These are phyloP conservation scores for Macrolepiota fuliginosa DNA, from an alignment of 768 basidiomycete genomes.

Conservation along the genomic window DNA sequence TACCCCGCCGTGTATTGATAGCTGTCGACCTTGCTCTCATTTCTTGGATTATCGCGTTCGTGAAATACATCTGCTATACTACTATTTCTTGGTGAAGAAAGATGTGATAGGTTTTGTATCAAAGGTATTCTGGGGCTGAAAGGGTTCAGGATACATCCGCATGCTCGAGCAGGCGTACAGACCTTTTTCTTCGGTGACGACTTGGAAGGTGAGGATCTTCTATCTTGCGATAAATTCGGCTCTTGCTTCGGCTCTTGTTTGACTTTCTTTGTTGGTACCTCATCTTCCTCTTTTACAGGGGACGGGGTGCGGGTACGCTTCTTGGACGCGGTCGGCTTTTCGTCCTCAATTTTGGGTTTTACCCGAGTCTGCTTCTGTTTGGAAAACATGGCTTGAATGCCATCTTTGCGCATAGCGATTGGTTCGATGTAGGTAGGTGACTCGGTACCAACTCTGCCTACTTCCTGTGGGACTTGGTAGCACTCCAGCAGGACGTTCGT, in stretches of 20 bases:
- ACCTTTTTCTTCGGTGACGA: slow-evolving; percentile 8
- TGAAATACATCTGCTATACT: neutral
- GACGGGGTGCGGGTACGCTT: neutral
- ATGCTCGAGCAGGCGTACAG: neutral
- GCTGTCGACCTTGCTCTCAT: neutral
- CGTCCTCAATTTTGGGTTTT: neutral
- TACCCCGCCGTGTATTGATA: neutral
- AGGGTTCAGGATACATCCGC: neutral
- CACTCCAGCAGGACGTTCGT: slow-evolving; percentile 56
- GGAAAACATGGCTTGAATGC: slow-evolving; percentile 80
- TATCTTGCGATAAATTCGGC: neutral
- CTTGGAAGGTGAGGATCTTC: neutral
- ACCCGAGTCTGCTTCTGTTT: slow-evolving; percentile 42
- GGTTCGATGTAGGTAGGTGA: slow-evolving; percentile 83
- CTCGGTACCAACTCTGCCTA: slow-evolving; percentile 87
- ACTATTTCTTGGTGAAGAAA: slow-evolving; percentile 2
- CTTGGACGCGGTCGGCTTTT: neutral
- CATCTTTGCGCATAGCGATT: slow-evolving; percentile 74
- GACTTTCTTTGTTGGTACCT: neutral
- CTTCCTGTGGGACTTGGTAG: slow-evolving; percentile 86
- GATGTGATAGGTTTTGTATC: slow-evolving; percentile 10
- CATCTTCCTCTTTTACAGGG: neutral
- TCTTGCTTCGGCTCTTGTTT: neutral
- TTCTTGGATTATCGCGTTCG: neutral
- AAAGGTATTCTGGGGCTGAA: neutral